A percentile compares a stretch with the other conserved stretches of the same genome.
phyloP scores from a whole-genome alignment of 116 monocot genomes.

The Posidonia oceanica region DNA sequence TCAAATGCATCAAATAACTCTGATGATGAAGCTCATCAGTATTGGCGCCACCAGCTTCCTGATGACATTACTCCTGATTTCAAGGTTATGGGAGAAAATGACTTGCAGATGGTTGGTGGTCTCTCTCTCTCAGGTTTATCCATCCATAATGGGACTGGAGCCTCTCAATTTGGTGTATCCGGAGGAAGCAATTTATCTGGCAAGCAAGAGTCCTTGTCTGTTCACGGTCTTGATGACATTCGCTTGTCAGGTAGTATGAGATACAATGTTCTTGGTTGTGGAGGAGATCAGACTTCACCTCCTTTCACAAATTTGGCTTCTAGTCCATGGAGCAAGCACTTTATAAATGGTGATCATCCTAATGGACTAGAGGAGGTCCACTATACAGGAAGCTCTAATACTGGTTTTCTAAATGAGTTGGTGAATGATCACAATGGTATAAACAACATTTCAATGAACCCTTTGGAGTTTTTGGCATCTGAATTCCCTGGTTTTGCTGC shows the following conservation, averaged over 20 bases:
- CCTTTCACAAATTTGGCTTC: slow-evolving; percentile 9
- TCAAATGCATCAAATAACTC: slow-evolving; percentile 53
- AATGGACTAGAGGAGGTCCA: background rate
- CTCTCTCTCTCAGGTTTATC: slow-evolving; percentile 54
- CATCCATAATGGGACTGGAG: slow-evolving; percentile 30
- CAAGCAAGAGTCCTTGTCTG: slow-evolving; percentile 12
- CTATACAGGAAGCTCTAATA: background rate
- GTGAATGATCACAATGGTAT: slow-evolving; percentile 1
- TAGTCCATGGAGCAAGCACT: slow-evolving; percentile 24
- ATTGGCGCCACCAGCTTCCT: slow-evolving; percentile 21
- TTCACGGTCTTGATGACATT: slow-evolving; percentile 9
- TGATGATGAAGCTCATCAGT: slow-evolving; percentile 77
- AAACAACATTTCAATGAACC: slow-evolving; percentile 29
- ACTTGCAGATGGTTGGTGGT: slow-evolving; percentile 15
- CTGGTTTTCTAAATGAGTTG: slow-evolving; percentile 7
- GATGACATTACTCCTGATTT: slow-evolving; percentile 67
- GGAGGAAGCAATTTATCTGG: slow-evolving; percentile 12
- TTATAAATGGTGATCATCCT: background rate
- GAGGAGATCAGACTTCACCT: slow-evolving; percentile 21
- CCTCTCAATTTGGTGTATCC: slow-evolving; percentile 25
- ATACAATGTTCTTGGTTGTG: slow-evolving; percentile 24
- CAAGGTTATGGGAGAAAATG: slow-evolving; percentile 33
- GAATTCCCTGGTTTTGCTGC: slow-evolving; percentile 76
- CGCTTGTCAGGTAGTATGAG: background rate
- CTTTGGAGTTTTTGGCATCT: slow-evolving; percentile 52